Percentiles rank a stretch among this genome's conserved stretches.
Conservation (phyloP, 2,329 filamentous ascomycete genomes). For the Fusarium irregulare region DNA sequence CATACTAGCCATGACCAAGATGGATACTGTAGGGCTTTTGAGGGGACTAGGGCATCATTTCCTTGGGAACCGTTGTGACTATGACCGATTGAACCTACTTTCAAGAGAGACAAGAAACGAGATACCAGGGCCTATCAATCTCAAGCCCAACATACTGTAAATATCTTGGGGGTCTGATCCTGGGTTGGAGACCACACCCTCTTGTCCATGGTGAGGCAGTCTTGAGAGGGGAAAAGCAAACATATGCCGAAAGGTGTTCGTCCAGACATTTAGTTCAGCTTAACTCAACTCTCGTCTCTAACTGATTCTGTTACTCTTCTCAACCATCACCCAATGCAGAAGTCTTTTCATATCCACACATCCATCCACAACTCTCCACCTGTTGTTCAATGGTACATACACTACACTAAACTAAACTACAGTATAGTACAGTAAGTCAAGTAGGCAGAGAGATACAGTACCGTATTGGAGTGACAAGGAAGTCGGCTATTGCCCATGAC, state of each 20-base stretch:
- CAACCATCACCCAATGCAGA: slow-evolving; percentile 22
- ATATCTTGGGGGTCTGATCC: background rate
- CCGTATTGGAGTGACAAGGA: background rate
- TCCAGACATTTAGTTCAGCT: slow-evolving; percentile 25
- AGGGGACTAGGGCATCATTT: slow-evolving; percentile 7
- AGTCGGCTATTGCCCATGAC: slow-evolving; percentile 27
- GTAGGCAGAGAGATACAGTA: background rate
- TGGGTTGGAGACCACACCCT: background rate
- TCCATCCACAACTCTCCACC: background rate
- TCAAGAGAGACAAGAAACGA: slow-evolving; percentile 7
- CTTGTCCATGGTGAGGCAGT: background rate
- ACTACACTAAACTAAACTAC: background rate
- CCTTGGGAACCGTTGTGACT: slow-evolving; percentile 22
- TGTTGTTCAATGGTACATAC: background rate
- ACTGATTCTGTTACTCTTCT: background rate
- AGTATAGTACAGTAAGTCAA: background rate
- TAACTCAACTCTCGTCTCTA: background rate
- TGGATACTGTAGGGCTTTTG: slow-evolving; percentile 30
- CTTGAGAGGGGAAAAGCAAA: background rate
- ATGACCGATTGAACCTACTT: background rate
- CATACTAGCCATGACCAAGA: slow-evolving; percentile 16
- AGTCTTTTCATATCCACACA: background rate
- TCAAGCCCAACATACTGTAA: background rate
- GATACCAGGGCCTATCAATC: slow-evolving; percentile 1
- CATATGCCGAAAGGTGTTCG: background rate